Conservation (phyloP, 208 protist species). For the Trichomonas gallinae region DNA sequence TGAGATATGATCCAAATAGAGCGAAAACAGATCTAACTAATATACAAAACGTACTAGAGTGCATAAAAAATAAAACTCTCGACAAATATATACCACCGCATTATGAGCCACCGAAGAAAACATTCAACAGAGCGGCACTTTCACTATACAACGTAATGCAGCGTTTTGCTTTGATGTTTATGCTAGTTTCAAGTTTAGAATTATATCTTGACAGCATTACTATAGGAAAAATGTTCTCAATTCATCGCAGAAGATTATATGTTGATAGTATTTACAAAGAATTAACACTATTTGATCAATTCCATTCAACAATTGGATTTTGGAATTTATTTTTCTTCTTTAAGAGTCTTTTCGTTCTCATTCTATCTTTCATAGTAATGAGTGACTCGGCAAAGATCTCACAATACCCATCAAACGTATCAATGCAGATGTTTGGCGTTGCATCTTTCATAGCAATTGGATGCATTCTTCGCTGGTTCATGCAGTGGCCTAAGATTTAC, state of each 20-base stretch:
- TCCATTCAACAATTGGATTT: conserved; percentile 11
- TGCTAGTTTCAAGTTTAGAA: not conserved
- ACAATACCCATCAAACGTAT: not conserved
- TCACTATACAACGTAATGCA: not conserved
- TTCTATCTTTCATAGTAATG: not conserved
- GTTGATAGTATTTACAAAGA: not conserved
- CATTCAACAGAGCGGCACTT: not conserved
- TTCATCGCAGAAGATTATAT: not conserved
- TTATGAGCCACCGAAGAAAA: not conserved
- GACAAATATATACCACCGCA: not conserved
- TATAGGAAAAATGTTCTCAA: not conserved
- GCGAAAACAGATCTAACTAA: not conserved
- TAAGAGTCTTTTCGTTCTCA: not conserved
- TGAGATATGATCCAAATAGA: not conserved
- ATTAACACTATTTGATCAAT: not conserved
- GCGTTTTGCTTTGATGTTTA: not conserved
- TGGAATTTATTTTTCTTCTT: not conserved
- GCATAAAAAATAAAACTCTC: not conserved
- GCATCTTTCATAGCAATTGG: not conserved
- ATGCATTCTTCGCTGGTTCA: not conserved
- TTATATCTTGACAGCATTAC: not conserved
- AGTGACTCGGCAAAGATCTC: not conserved
- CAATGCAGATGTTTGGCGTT: not conserved
- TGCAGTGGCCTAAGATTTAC: not conserved
- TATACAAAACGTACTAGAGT: not conserved